Conservation (phyloP, 164 flowering plant genomes). For the Cinnamomum micranthum region DNA sequence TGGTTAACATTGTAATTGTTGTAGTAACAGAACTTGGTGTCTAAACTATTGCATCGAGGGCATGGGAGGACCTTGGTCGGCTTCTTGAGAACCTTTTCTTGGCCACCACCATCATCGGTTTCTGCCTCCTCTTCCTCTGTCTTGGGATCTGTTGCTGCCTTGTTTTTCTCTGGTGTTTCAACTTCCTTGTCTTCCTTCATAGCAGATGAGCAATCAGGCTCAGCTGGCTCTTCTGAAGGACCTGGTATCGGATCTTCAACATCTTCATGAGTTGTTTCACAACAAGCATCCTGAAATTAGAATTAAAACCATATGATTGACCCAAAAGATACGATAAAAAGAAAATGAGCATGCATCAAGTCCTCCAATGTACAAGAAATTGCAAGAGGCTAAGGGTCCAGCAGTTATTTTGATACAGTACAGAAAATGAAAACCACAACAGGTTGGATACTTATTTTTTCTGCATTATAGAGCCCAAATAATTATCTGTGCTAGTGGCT, state of each 20-base stretch:
- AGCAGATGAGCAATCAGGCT: slow-evolving; percentile 11
- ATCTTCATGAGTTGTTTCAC: slow-evolving; percentile 2
- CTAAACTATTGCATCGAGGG: slow-evolving; percentile 22
- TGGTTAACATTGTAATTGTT: slow-evolving; percentile 23
- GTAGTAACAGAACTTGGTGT: slow-evolving; percentile 22
- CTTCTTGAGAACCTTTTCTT: slow-evolving; percentile 20
- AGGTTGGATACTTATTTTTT: too few relatives aligned
- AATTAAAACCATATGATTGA: neutral
- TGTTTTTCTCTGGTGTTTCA: neutral
- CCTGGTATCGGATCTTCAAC: neutral
- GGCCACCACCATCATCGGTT: slow-evolving; percentile 10
- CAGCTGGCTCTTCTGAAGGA: slow-evolving; percentile 5
- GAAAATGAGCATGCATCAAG: neutral
- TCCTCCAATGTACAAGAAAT: neutral
- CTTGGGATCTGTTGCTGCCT: slow-evolving; percentile 11
- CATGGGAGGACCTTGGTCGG: slow-evolving; percentile 21
- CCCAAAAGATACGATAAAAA: neutral
- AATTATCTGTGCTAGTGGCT: too few relatives aligned
- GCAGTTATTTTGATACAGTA: too few relatives aligned
- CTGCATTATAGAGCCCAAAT: too few relatives aligned
- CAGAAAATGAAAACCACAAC: too few relatives aligned
- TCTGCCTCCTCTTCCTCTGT: slow-evolving; percentile 28
- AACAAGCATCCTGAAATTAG: slow-evolving; percentile 12
- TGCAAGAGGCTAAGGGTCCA: too few relatives aligned
- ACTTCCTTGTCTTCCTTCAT: slow-evolving; percentile 16